Conservation (phyloP, 306 rosid genomes). For the Sesbania bispinosa region DNA sequence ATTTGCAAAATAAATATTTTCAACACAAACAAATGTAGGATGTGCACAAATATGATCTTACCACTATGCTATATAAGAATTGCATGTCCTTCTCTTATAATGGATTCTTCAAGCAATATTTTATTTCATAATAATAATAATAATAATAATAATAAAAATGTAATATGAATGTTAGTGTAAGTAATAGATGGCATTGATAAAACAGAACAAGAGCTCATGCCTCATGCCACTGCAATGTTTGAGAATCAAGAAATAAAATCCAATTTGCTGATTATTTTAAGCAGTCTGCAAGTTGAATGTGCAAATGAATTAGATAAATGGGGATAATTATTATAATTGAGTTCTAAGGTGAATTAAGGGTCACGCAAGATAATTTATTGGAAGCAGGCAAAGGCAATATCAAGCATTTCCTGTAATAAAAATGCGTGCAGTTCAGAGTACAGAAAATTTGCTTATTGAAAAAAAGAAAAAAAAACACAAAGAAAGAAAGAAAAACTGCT, state of each 20-base stretch:
- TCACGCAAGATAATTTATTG: constrained; percentile 3
- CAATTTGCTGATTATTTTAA: neutral
- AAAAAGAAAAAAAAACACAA: no score
- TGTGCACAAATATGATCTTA: neutral
- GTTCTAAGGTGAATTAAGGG: neutral
- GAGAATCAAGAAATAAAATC: constrained; percentile 1
- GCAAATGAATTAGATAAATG: neutral
- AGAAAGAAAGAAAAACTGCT: constrained; percentile 22
- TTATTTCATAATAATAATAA: no score
- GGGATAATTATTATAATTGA: neutral
- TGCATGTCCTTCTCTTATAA: neutral
- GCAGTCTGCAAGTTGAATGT: neutral
- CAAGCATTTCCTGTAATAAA: constrained; percentile 30
- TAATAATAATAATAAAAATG: neutral
- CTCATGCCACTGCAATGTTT: neutral
- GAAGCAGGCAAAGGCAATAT: constrained; percentile 6
- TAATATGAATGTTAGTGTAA: neutral
- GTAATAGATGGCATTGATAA: neutral
- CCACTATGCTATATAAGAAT: neutral
- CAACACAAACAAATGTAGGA: neutral
- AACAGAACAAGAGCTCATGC: neutral
- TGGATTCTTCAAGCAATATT: constrained; percentile 7
- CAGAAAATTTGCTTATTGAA: constrained; percentile 36
- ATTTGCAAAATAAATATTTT: neutral
- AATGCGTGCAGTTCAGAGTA: constrained; percentile 24